These are phyloP conservation scores for Lentinus brumalis DNA, from an alignment of 768 basidiomycete species.

Conservation along the genomic window DNA sequence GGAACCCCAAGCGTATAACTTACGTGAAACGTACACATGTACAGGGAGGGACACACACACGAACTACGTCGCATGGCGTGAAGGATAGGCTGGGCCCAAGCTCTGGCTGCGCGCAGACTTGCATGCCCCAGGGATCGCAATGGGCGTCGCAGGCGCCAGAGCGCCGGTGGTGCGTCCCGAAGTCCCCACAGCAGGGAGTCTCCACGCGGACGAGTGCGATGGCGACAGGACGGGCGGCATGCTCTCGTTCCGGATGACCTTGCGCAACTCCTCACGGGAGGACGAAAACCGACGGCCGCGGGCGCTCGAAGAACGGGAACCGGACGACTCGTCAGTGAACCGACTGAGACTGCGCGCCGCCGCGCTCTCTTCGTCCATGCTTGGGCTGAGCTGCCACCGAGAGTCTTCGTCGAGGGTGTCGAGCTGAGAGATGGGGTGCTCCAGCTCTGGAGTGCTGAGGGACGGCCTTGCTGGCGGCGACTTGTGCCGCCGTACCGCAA, in stretches of 20 bases:
- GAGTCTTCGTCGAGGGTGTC: constrained; percentile 13
- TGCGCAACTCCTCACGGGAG: constrained; percentile 10
- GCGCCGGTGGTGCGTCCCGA: constrained; percentile 3
- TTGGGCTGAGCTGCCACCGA: constrained; percentile 14
- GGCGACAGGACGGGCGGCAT: constrained; percentile 24
- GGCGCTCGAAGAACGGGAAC: background rate
- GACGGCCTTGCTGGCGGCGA: constrained; percentile 9
- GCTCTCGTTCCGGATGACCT: constrained; percentile 23
- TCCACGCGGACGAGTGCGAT: constrained; percentile 18
- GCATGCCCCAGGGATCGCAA: constrained; percentile 10
- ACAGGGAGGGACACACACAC: background rate
- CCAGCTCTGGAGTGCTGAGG: constrained; percentile 7
- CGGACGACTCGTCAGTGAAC: background rate
- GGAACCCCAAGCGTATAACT: background rate
- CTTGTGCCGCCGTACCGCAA: constrained; percentile 16
- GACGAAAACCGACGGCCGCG: constrained; percentile 13
- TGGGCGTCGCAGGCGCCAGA: constrained; percentile 18
- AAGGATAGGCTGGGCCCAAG: constrained; percentile 1
- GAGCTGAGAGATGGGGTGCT: constrained; percentile 12
- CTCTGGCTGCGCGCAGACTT: constrained; percentile 15
- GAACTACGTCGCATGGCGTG: background rate
- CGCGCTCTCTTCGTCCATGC: background rate
- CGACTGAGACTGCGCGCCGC: constrained; percentile 4
- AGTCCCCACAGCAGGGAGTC: background rate
- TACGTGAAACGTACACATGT: background rate